These are phyloP conservation scores for Mycena floridula DNA, from an alignment of 768 basidiomycete genomes.

Conservation along the genomic window DNA sequence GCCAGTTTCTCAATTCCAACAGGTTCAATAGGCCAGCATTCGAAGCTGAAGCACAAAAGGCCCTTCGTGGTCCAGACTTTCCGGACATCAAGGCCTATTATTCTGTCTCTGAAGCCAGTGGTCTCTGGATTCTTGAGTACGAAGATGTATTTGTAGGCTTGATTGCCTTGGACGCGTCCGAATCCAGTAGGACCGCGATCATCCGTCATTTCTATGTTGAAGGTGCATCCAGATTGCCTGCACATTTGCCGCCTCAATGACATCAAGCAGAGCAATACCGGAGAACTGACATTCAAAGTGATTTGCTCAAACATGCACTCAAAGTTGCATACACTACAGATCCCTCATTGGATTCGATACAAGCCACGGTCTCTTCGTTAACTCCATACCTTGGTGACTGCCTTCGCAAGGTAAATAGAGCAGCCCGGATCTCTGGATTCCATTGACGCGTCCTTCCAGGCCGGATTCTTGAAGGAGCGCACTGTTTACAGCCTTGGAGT, in stretches of 20 bases:
- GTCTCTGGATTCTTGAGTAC: conserved; percentile 1
- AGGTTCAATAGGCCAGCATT: background rate
- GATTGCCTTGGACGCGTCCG: conserved; percentile 44
- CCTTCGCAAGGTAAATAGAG: too few relatives aligned
- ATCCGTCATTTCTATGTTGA: too few relatives aligned
- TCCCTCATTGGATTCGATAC: too few relatives aligned
- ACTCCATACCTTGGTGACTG: too few relatives aligned
- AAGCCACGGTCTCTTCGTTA: too few relatives aligned
- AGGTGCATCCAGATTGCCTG: background rate
- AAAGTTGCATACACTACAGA: too few relatives aligned
- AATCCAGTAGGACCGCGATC: too few relatives aligned
- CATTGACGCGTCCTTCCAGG: too few relatives aligned
- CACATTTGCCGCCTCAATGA: background rate
- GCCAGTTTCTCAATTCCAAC: background rate
- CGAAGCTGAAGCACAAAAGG: background rate
- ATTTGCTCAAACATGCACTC: background rate
- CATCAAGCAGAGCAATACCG: background rate
- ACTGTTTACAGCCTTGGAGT: too few relatives aligned
- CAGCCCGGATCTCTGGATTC: too few relatives aligned
- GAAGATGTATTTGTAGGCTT: conserved; percentile 31
- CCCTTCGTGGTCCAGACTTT: background rate
- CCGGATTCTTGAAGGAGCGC: too few relatives aligned
- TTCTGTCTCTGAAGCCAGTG: conserved; percentile 2
- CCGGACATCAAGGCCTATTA: conserved; percentile 27
- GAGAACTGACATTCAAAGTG: background rate